Evolutionary conservation across 805 yeast species (phyloP).

Genomic region (Yarrowia yakushimensis): DNA sequence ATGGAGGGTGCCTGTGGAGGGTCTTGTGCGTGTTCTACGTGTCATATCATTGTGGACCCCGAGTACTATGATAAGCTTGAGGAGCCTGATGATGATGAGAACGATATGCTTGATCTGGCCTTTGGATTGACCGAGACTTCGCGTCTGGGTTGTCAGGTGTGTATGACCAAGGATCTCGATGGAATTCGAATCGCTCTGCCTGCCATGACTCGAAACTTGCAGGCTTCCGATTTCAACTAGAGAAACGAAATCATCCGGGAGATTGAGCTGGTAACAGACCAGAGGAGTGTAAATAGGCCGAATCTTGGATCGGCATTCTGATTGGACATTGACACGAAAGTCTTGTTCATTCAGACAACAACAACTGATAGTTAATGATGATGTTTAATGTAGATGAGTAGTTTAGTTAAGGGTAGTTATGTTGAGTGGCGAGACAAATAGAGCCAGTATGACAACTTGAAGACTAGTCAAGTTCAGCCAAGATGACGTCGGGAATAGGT

Average conservation of each 20-base stretch:
- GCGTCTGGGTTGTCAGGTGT: conserved; percentile 90
- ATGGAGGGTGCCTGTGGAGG: conserved; percentile 99
- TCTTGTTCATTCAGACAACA: not conserved
- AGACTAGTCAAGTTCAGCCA: too few species aligned
- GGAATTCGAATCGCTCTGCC: conserved; percentile 95
- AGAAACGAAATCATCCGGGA: too few species aligned
- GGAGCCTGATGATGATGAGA: conserved; percentile 96
- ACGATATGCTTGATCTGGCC: conserved; percentile 96
- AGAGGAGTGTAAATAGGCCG: conserved; percentile 1
- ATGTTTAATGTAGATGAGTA: too few species aligned
- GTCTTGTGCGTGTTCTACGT: conserved; percentile 97
- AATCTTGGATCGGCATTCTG: not conserved
- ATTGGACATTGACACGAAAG: not conserved
- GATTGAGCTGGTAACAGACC: too few species aligned
- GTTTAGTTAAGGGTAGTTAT: too few species aligned
- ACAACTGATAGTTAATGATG: not conserved
- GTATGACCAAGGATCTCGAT: conserved; percentile 84
- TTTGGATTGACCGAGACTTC: conserved; percentile 97
- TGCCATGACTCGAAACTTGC: conserved; percentile 93
- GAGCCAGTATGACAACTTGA: too few species aligned
- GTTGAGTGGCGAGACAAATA: not conserved
- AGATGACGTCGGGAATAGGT: too few species aligned
- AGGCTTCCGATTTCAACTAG: conserved; percentile 63
- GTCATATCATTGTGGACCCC: conserved; percentile 95
- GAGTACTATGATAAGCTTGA: conserved; percentile 86